Conservation (phyloP, 78 protist species). For the Diacronema lutheri region DNA sequence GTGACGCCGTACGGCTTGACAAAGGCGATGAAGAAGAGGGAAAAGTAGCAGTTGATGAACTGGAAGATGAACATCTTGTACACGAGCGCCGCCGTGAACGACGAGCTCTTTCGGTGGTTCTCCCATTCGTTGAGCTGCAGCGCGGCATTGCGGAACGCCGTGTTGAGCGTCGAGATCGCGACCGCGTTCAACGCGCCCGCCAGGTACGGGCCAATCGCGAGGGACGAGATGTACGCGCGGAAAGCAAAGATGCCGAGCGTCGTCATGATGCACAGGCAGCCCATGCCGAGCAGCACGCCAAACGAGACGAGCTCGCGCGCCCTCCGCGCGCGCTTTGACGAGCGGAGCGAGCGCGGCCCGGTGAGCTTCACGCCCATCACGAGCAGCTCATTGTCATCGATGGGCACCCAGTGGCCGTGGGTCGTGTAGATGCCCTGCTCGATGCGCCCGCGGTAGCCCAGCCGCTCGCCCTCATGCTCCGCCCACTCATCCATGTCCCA, state of each 20-base stretch:
- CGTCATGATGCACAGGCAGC: not conserved
- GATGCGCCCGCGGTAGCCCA: conserved; percentile 5
- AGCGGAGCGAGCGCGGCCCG: not conserved
- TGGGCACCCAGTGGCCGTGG: not conserved
- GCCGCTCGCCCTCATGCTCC: not conserved
- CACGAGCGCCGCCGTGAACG: conserved; percentile 35
- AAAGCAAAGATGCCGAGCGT: not conserved
- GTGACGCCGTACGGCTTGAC: too few relatives aligned
- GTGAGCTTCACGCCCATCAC: not conserved
- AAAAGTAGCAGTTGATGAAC: conserved; percentile 66
- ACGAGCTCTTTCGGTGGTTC: not conserved
- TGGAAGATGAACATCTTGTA: conserved; percentile 65
- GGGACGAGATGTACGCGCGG: not conserved
- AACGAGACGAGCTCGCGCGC: not conserved
- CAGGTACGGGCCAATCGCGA: not conserved
- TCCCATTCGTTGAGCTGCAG: conserved; percentile 49
- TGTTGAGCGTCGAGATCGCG: not conserved
- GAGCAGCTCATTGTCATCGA: not conserved
- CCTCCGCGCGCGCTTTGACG: not conserved
- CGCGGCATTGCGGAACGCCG: conserved; percentile 22
- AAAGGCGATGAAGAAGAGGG: conserved; percentile 65
- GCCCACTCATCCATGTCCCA: conserved; percentile 18
- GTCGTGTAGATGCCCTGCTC: not conserved
- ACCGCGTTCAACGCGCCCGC: not conserved
- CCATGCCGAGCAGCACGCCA: not conserved